Evolutionary conservation across 2,329 filamentous ascomycete species (phyloP).

Genomic region (Gyromitra esculenta): DNA sequence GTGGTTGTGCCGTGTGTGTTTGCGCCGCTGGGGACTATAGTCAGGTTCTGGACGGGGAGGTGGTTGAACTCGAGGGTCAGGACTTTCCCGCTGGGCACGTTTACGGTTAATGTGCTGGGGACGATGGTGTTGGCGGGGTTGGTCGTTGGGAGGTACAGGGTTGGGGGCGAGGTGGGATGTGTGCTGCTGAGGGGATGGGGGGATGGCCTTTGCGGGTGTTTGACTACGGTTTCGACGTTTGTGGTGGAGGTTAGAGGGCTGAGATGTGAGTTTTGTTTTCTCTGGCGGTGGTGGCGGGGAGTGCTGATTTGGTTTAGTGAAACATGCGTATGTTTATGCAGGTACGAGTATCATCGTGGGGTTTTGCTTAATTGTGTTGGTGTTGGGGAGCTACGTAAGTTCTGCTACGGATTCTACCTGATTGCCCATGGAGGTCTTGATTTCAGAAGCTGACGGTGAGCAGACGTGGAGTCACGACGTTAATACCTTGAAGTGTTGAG

Average conservation of each 20-base stretch:
- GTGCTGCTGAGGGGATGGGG: slow-evolving; percentile 74
- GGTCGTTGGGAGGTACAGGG: slow-evolving; percentile 60
- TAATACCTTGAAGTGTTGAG: slow-evolving; percentile 13
- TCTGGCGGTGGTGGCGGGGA: slow-evolving; percentile 4
- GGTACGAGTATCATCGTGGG: slow-evolving; percentile 55
- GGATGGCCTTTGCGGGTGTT: slow-evolving; percentile 74
- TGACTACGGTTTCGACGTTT: slow-evolving; percentile 75
- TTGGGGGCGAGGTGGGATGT: slow-evolving; percentile 69
- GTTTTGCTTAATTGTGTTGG: slow-evolving; percentile 53
- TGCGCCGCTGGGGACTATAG: slow-evolving; percentile 79
- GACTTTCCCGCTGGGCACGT: slow-evolving; percentile 85
- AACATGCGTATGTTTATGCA: slow-evolving; percentile 57
- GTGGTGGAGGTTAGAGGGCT: slow-evolving; percentile 69
- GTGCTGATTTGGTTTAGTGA: slow-evolving; percentile 37
- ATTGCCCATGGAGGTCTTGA: neutral
- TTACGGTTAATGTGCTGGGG: slow-evolving; percentile 80
- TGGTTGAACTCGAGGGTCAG: slow-evolving; percentile 74
- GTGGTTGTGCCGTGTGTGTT: slow-evolving; percentile 82
- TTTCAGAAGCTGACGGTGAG: slow-evolving; percentile 1
- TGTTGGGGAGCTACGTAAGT: slow-evolving; percentile 57
- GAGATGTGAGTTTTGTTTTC: slow-evolving; percentile 58
- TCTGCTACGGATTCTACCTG: neutral
- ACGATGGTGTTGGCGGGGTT: slow-evolving; percentile 78
- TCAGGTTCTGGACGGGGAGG: slow-evolving; percentile 77
- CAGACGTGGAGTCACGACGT: slow-evolving; percentile 46